Percentiles rank a stretch among this genome's conserved stretches.
These are phyloP conservation scores for Leccinum griseonigrum DNA, from an alignment of 1,284 basidiomycete genomes.

Conservation along the genomic window DNA sequence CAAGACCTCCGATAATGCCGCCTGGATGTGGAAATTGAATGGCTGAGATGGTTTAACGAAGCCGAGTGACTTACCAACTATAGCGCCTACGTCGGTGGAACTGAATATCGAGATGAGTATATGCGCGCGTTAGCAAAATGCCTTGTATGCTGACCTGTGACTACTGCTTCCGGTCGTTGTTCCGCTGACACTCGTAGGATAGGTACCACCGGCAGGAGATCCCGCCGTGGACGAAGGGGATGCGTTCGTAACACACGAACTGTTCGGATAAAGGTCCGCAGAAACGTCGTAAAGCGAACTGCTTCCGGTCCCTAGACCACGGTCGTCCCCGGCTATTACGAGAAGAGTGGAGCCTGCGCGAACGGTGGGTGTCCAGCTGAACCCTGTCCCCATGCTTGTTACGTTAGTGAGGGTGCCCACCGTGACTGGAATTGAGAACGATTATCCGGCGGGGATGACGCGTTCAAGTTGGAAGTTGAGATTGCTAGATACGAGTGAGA, in stretches of 20 bases:
- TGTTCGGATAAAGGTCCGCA: slow-evolving; percentile 44
- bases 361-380: slow-evolving; percentile 63
- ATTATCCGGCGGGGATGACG: slow-evolving; percentile 75
- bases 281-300: slow-evolving; percentile 56
- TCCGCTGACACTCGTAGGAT: slow-evolving; percentile 52
- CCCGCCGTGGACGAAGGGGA: slow-evolving; percentile 78
- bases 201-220: slow-evolving; percentile 69
- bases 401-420: slow-evolving; percentile 42
- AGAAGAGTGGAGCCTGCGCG: slow-evolving; percentile 62
- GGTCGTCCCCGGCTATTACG: slow-evolving; percentile 61
- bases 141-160: slow-evolving; percentile 24
- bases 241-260: slow-evolving; percentile 50
- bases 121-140: not conserved
- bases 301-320: slow-evolving; percentile 67
- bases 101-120: slow-evolving; percentile 13
- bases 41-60: not conserved
- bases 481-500: slow-evolving; percentile 35
- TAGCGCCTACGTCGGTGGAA: slow-evolving; percentile 55
- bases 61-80: slow-evolving; percentile 45
- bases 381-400: slow-evolving; percentile 52
- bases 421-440: slow-evolving; percentile 63
- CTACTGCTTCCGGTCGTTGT: slow-evolving; percentile 21
- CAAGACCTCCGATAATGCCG: slow-evolving; percentile 64
- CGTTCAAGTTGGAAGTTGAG: slow-evolving; percentile 66
- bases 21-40: slow-evolving; percentile 34